Conservation (phyloP, 495 filamentous ascomycete genomes). For the Evansstolkia leycettana region DNA sequence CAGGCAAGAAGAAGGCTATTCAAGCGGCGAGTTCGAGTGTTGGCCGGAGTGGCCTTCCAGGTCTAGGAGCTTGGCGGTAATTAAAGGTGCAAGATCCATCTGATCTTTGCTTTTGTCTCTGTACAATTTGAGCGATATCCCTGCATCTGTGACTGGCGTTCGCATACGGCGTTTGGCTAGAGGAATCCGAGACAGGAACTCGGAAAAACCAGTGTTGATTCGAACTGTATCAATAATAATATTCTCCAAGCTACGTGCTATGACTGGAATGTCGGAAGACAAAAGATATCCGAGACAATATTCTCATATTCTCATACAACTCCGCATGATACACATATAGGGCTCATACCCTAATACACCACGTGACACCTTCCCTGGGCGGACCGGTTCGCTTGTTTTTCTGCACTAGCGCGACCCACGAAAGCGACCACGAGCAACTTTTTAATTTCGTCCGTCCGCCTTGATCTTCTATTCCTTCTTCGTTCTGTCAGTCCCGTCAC, state of each 20-base stretch:
- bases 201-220: too few species aligned
- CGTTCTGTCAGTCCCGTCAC: slow-evolving; percentile 27
- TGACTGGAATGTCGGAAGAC: too few species aligned
- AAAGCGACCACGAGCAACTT: slow-evolving; percentile 8
- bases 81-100: not conserved
- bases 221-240: too few species aligned
- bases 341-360: slow-evolving; percentile 2
- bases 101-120: slow-evolving; percentile 1
- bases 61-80: slow-evolving; percentile 32
- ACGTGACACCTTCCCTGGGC: slow-evolving; percentile 4
- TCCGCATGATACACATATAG: too few species aligned
- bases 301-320: too few species aligned
- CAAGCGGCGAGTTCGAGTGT: slow-evolving; percentile 30
- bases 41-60: slow-evolving; percentile 25
- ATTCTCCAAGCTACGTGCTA: too few species aligned
- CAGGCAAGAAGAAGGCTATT: slow-evolving; percentile 53
- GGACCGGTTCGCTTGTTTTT: slow-evolving; percentile 10
- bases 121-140: slow-evolving; percentile 2
- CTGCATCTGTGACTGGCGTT: not conserved
- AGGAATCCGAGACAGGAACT: too few species aligned
- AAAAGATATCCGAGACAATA: too few species aligned
- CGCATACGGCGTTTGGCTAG: not conserved
- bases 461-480: slow-evolving; percentile 14
- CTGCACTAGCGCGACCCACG: slow-evolving; percentile 27
- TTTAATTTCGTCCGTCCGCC: slow-evolving; percentile 7